These are phyloP conservation scores for Ceratocystis harringtonii DNA, from an alignment of 2,329 filamentous ascomycete genomes.

Conservation along the genomic window DNA sequence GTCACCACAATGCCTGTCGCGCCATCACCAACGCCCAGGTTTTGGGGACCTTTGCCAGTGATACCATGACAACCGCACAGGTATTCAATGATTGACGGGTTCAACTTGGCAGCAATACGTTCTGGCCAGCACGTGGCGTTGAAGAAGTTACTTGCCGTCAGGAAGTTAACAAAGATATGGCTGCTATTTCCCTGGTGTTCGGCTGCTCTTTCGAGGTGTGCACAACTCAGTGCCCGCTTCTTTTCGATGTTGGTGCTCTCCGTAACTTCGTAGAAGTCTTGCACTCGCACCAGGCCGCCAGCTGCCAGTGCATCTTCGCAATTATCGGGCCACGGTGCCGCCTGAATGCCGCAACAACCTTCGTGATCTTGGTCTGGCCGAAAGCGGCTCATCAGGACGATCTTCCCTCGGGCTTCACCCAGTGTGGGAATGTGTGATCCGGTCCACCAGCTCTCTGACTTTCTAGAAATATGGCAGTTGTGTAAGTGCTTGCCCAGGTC, in stretches of 20 bases:
- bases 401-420: constrained; percentile 63
- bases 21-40: constrained; percentile 49
- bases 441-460: constrained; percentile 57
- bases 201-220: constrained; percentile 61
- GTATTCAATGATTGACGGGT: constrained; percentile 56
- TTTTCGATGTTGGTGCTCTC: constrained; percentile 59
- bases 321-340: constrained; percentile 70
- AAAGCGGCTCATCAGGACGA: constrained; percentile 76
- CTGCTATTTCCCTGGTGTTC: constrained; percentile 24
- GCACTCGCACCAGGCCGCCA: constrained; percentile 64
- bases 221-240: constrained; percentile 61
- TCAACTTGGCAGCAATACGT: constrained; percentile 72
- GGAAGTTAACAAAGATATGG: constrained; percentile 61
- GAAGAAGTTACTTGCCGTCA: constrained; percentile 90
- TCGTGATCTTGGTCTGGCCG: constrained; percentile 41
- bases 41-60: constrained; percentile 33
- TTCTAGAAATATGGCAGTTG: constrained; percentile 50
- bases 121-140: constrained; percentile 86
- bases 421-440: constrained; percentile 62
- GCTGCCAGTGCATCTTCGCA: constrained; percentile 57
- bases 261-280: constrained; percentile 86
- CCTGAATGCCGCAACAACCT: constrained; percentile 42
- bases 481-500: constrained; percentile 62
- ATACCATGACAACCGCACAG: constrained; percentile 43
- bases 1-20: constrained; percentile 78